Evolutionary conservation across 768 basidiomycete genomes (phyloP).

Genomic region (Macrolepiota dolichaula): DNA sequence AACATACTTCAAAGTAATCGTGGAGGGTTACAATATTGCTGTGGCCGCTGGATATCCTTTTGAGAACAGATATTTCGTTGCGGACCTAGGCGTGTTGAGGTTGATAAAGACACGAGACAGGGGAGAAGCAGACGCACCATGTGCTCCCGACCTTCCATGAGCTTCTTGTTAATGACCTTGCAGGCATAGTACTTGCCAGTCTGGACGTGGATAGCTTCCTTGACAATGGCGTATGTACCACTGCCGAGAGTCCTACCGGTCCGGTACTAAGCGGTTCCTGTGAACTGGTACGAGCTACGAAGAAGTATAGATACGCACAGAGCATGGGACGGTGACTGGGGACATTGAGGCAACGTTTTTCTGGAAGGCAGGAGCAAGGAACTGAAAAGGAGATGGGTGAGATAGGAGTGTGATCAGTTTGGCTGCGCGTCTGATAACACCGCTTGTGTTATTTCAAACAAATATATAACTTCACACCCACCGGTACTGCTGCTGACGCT

Average conservation of each 20-base stretch:
- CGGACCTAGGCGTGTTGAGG: constrained; percentile 58
- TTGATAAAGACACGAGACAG: background rate
- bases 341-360: background rate
- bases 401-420: constrained; percentile 14
- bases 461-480: background rate
- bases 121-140: constrained; percentile 61
- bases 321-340: constrained; percentile 44
- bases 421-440: constrained; percentile 8
- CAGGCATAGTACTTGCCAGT: constrained; percentile 93
- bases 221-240: constrained; percentile 93
- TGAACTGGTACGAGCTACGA: constrained; percentile 9
- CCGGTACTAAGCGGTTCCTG: constrained; percentile 54
- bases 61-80: constrained; percentile 95
- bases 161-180: constrained; percentile 99
- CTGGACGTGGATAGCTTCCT: constrained; percentile 93
- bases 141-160: constrained; percentile 96
- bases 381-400: constrained; percentile 14
- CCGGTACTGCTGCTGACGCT: constrained; percentile 6
- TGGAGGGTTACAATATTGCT: constrained; percentile 89
- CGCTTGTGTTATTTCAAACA: constrained; percentile 5
- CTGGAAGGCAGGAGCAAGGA: constrained; percentile 1
- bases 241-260: constrained; percentile 87
- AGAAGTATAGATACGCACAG: constrained; percentile 27
- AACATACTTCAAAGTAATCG: constrained; percentile 89
- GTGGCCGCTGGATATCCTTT: constrained; percentile 89